A percentile compares a stretch with the other conserved stretches of the same genome.
These are phyloP conservation scores for Dianthus caryophyllus DNA, from an alignment of 148 eudicot species.

Conservation along the genomic window DNA sequence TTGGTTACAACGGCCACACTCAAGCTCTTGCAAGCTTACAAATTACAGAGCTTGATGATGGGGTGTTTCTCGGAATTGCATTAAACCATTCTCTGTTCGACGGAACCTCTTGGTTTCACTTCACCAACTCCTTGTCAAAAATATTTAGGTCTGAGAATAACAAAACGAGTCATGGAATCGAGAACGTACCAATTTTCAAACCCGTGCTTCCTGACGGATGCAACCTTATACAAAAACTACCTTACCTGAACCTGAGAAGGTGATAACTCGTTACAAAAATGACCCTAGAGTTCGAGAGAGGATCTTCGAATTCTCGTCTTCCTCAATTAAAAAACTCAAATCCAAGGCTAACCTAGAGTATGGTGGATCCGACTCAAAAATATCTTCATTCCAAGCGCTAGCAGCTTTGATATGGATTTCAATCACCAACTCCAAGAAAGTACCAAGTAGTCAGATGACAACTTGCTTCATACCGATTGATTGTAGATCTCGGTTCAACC, in stretches of 20 bases:
- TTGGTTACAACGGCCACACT: slow-evolving; percentile 45
- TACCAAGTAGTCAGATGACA: too few relatives aligned
- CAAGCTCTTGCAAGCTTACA: slow-evolving; percentile 44
- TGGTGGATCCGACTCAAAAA: slow-evolving; percentile 17
- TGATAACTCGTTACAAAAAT: not conserved
- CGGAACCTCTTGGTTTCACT: slow-evolving; percentile 55
- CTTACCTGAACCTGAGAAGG: not conserved
- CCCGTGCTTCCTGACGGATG: too few relatives aligned
- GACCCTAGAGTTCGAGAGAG: not conserved
- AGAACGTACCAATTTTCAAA: too few relatives aligned
- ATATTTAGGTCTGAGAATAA: not conserved
- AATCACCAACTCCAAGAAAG: too few relatives aligned
- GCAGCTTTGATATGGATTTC: slow-evolving; percentile 60
- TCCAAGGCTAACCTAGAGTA: slow-evolving; percentile 26
- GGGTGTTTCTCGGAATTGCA: slow-evolving; percentile 49
- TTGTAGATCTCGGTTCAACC: too few relatives aligned
- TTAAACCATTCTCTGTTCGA: slow-evolving; percentile 53
- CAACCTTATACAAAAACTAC: too few relatives aligned
- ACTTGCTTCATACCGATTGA: too few relatives aligned
- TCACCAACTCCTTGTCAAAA: slow-evolving; percentile 44
- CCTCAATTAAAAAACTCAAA: slow-evolving; percentile 3
- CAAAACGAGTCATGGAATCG: too few relatives aligned
- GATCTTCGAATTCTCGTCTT: slow-evolving; percentile 14
- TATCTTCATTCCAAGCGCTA: slow-evolving; percentile 70
- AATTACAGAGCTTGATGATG: slow-evolving; percentile 56